Evolutionary conservation across 1,284 basidiomycete genomes (phyloP).

Genomic region (Xerocomus minutiporus): DNA sequence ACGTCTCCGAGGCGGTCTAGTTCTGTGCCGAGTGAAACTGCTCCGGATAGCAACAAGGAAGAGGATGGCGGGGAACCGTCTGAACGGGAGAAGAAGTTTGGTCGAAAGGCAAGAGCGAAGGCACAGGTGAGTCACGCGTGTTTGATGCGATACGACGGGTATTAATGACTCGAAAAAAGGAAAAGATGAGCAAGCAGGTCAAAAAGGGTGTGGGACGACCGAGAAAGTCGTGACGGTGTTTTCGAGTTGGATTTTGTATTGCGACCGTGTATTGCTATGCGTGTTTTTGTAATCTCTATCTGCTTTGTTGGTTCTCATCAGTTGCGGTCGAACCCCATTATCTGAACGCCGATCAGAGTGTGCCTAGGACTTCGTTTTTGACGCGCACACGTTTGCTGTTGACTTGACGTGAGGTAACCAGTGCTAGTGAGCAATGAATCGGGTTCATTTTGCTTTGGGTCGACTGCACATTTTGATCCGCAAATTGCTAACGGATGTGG

Average conservation of each 20-base stretch:
- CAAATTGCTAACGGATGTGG: neutral
- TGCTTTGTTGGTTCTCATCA: too few relatives aligned
- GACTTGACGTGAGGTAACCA: too few relatives aligned
- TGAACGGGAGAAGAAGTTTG: constrained; percentile 30
- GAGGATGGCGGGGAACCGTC: constrained; percentile 31
- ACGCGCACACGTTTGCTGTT: neutral
- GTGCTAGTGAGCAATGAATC: too few relatives aligned
- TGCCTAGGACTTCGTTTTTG: neutral
- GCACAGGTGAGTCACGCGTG: constrained; percentile 37
- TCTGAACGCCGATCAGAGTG: neutral
- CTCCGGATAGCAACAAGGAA: constrained; percentile 30
- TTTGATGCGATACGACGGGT: neutral
- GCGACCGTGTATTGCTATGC: neutral
- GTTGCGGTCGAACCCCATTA: too few relatives aligned
- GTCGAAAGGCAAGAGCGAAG: constrained; percentile 40
- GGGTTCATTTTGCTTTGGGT: too few relatives aligned
- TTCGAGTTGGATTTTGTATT: neutral
- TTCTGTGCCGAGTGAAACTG: constrained; percentile 26
- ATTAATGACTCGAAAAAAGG: constrained; percentile 12
- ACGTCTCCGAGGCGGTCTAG: constrained; percentile 27
- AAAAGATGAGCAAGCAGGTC: constrained; percentile 31
- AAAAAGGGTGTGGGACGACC: constrained; percentile 21
- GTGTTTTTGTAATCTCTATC: neutral
- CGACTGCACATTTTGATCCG: neutral
- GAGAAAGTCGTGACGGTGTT: constrained; percentile 22